Base-by-base conservation (phyloP, 345 rosid genomes). In the Rhodomyrtus tomentosa region DNA sequence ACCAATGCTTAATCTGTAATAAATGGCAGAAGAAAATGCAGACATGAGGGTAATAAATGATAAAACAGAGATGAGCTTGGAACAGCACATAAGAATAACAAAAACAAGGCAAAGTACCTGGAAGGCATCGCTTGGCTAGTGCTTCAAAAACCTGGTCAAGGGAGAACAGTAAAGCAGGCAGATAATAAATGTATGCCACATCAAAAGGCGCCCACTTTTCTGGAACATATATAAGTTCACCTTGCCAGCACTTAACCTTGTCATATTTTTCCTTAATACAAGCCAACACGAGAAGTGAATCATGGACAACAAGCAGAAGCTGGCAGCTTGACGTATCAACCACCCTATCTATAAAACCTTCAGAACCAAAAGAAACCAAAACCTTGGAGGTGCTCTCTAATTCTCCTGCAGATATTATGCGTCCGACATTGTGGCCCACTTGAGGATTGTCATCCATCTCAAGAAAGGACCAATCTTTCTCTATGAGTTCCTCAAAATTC, bases 391-490 rank as follows among this genome's bases (percentile, higher is more conserved):
- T 80, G 59, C 88, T 91, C 2, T 88, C 85, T 72, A 96, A 84
- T 84, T 87, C 90, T 87, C 95, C 98, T 36, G 98, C 93, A 24
- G 95, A 91, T 81, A 93, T 86, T 84, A 96, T 92, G 58, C 82
- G 90, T 49, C 88, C 91, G 10, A 93, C 83, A 73, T 93, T 93
- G 82, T 87, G 85, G 10, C 81, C 85, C 79, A n/a, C 81, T 27
- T 91, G 85, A 49, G 89, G 88, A 14, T 83, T 84, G 72, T 91
- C 94, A 88, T 92, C 93, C 4, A 90, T 87, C 88, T 95, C 98
- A 40, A 96, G 95, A 92, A 95, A 94, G 7, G 99, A 96, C 96
- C 97, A 96, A 87, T 96, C 98, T 89, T 96, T 94, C 87, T 95
- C 98, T 68, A 83, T 13, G 54, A 94, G 90, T 83, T 95, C 99